These are phyloP conservation scores for Corallochytrium limacisporum DNA, from an alignment of 78 protist genomes.

Conservation along the genomic window DNA sequence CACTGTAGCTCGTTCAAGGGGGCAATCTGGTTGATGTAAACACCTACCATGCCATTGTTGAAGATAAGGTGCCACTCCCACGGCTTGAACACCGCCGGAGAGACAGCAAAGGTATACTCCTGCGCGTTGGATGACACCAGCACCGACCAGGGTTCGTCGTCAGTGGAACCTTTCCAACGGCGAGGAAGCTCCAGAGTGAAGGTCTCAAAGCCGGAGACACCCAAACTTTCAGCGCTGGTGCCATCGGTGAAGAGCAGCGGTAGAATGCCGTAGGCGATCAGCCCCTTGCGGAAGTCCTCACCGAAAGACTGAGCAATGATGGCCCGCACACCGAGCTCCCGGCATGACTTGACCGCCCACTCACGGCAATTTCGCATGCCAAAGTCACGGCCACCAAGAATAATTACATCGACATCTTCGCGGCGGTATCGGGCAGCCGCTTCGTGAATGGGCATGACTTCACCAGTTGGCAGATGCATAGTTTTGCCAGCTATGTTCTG, in stretches of 20 bases:
- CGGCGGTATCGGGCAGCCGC: slow-evolving; percentile 45
- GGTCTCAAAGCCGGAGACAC: slow-evolving; percentile 60
- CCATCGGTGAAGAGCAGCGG: slow-evolving; percentile 68
- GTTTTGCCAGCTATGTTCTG: too few relatives aligned
- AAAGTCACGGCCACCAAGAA: slow-evolving; percentile 71
- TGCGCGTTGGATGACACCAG: too few relatives aligned
- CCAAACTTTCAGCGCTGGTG: slow-evolving; percentile 42
- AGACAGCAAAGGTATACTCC: too few relatives aligned
- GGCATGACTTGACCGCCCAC: slow-evolving; percentile 81
- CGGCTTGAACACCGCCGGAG: too few relatives aligned
- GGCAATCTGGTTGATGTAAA: too few relatives aligned
- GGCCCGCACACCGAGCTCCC: slow-evolving; percentile 52
- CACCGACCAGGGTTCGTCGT: too few relatives aligned
- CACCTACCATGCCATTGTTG: too few relatives aligned
- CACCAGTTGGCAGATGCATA: too few relatives aligned
- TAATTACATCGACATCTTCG: slow-evolving; percentile 28
- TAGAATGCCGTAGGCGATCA: slow-evolving; percentile 69
- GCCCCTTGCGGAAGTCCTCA: slow-evolving; percentile 60
- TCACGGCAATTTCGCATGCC: slow-evolving; percentile 71
- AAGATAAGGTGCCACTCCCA: too few relatives aligned
- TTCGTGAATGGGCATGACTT: slow-evolving; percentile 50
- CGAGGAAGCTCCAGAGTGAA: slow-evolving; percentile 3
- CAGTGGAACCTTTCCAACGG: too few relatives aligned
- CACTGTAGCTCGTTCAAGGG: too few relatives aligned
- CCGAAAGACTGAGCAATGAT: slow-evolving; percentile 70